Conservation (phyloP, 129 eudicot species). For the Helianthus tuberosus region DNA sequence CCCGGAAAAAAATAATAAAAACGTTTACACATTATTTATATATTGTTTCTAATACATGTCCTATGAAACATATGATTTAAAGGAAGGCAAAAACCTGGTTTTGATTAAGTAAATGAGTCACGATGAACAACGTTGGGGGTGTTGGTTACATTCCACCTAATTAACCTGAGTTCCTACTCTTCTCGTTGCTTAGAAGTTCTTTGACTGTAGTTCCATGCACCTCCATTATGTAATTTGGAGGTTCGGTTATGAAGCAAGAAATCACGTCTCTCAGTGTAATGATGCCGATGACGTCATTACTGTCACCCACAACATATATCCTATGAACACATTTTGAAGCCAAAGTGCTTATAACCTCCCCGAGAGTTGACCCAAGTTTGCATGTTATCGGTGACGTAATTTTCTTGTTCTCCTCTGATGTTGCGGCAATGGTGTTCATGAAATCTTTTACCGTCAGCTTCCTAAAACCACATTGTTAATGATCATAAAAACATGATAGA, state of each 20-base stretch:
- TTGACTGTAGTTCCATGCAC: constrained; percentile 57
- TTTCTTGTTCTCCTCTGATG: constrained; percentile 45
- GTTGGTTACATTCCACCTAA: constrained; percentile 28
- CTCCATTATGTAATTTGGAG: constrained; percentile 71
- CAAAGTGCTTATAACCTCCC: constrained; percentile 67
- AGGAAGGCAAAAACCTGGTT: neutral
- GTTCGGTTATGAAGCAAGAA: constrained; percentile 85
- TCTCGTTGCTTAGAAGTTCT: constrained; percentile 49
- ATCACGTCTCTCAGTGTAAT: constrained; percentile 92
- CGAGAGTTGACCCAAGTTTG: constrained; percentile 67
- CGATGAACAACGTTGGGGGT: constrained; percentile 14
- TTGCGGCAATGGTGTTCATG: constrained; percentile 58
- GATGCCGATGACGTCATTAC: constrained; percentile 59
- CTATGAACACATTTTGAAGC: constrained; percentile 74
- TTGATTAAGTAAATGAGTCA: constrained; percentile 1
- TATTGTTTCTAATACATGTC: neutral
- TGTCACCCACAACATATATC: constrained; percentile 54
- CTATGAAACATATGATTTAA: constrained; percentile 5
- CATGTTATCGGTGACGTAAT: constrained; percentile 68
- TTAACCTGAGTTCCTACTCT: constrained; percentile 33
- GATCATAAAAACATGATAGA: constrained; percentile 9
- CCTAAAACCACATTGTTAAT: constrained; percentile 44
- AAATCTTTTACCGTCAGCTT: constrained; percentile 68
- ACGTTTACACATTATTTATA: neutral
- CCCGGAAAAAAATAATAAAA: neutral